These are phyloP conservation scores for Primulina huaijiensis DNA, from an alignment of 257 asterid species.

Conservation along the genomic window DNA sequence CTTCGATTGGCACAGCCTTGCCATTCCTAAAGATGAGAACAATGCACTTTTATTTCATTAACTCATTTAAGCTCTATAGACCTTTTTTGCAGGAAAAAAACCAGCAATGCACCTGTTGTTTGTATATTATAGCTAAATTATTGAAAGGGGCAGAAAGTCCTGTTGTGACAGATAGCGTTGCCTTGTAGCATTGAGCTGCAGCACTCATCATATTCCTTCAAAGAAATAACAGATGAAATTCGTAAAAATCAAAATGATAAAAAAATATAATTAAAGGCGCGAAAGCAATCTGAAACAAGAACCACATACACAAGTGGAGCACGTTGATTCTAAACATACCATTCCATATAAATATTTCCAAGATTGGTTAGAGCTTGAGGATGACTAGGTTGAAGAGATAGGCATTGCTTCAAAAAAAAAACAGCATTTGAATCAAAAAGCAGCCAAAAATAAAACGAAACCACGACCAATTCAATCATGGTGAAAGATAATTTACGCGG, in stretches of 20 bases:
- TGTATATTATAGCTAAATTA: conserved; percentile 88
- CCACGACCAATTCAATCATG: conserved; percentile 18
- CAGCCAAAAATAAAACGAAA: conserved; percentile 9
- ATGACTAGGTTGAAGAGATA: conserved; percentile 86
- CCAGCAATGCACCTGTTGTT: conserved; percentile 67
- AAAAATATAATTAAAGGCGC: neutral
- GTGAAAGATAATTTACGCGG: conserved; percentile 51
- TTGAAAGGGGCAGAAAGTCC: conserved; percentile 98
- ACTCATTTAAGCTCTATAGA: conserved; percentile 20
- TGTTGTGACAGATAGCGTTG: conserved; percentile 80
- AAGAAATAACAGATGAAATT: conserved; percentile 17
- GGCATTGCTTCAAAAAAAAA: conserved; percentile 71
- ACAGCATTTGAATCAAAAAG: conserved; percentile 26
- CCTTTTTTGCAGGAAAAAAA: conserved; percentile 3
- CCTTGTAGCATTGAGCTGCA: conserved; percentile 96
- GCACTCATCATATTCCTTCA: conserved; percentile 91
- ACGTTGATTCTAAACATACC: conserved; percentile 46
- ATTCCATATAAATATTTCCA: conserved; percentile 97
- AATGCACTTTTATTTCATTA: conserved; percentile 6
- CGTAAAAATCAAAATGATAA: conserved; percentile 17
- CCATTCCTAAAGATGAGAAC: neutral
- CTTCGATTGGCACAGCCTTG: neutral
- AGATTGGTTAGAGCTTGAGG: conserved; percentile 98
- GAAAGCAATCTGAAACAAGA: neutral
- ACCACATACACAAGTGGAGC: conserved; percentile 7